phyloP scores from a whole-genome alignment of 495 filamentous ascomycete genomes.

The Xylaria intraflava region DNA sequence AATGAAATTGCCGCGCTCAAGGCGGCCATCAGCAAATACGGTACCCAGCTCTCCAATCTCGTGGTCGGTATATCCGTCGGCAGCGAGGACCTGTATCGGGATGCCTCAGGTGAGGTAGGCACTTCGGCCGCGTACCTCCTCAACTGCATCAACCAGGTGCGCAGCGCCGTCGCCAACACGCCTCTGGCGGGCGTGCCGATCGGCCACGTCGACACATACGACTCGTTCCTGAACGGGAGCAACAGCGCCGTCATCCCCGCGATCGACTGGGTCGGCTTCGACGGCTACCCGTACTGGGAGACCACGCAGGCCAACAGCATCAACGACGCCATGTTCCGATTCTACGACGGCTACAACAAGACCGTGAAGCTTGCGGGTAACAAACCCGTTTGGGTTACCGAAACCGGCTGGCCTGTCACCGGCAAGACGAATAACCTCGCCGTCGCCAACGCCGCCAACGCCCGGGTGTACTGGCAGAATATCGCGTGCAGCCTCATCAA shows the following conservation, averaged over 20 bases:
- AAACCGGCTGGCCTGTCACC: slow-evolving; percentile 73
- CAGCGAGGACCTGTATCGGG: slow-evolving; percentile 76
- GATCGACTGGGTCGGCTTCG: slow-evolving; percentile 66
- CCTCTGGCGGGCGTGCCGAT: slow-evolving; percentile 47
- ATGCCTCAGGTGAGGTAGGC: slow-evolving; percentile 52
- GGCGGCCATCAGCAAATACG: slow-evolving; percentile 53
- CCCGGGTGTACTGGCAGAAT: slow-evolving; percentile 66
- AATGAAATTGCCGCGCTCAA: slow-evolving; percentile 62
- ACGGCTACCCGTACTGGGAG: slow-evolving; percentile 65
- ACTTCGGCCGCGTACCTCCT: slow-evolving; percentile 48
- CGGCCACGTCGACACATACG: slow-evolving; percentile 85
- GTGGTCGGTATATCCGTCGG: slow-evolving; percentile 77
- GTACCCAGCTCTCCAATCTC: slow-evolving; percentile 51
- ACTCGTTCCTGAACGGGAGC: slow-evolving; percentile 62
- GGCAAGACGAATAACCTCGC: slow-evolving; percentile 53
- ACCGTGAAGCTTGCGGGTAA: slow-evolving; percentile 51
- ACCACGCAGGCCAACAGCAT: slow-evolving; percentile 58
- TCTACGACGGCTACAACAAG: slow-evolving; percentile 51
- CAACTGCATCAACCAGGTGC: slow-evolving; percentile 55
- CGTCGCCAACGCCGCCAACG: slow-evolving; percentile 54
- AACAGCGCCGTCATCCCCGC: slow-evolving; percentile 59
- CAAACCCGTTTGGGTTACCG: slow-evolving; percentile 74
- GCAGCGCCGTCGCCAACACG: slow-evolving; percentile 50
- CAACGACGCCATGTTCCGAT: slow-evolving; percentile 48
- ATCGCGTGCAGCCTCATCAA: slow-evolving; percentile 59